A percentile compares a stretch with the other conserved stretches of the same genome.
Evolutionary conservation across 2,329 filamentous ascomycete genomes (phyloP).

Genomic region (Calonectria hongkongensis): DNA sequence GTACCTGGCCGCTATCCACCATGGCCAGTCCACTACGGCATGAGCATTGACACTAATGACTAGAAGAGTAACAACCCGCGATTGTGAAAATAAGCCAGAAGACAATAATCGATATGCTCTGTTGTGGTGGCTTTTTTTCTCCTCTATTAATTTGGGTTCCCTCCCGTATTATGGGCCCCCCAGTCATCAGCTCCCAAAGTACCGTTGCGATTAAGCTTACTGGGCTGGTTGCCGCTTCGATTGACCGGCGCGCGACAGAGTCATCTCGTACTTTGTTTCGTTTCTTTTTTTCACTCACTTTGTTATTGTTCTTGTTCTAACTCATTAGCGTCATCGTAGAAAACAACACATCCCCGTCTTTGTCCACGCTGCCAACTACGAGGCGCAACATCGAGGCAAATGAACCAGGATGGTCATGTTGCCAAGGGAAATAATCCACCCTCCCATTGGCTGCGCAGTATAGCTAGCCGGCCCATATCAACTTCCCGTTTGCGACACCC

Average conservation of each 20-base stretch:
- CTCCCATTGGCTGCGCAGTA: constrained; percentile 27
- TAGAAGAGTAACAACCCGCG: constrained; percentile 17
- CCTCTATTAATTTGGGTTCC: constrained; percentile 25
- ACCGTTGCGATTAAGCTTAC: constrained; percentile 21
- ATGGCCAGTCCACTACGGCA: constrained; percentile 24
- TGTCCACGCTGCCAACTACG: constrained; percentile 10
- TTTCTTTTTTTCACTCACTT: not conserved
- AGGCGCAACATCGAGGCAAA: constrained; percentile 26
- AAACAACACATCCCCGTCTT: constrained; percentile 3
- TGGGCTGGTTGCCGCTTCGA: not conserved
- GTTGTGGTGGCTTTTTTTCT: constrained; percentile 2
- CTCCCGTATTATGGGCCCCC: constrained; percentile 27
- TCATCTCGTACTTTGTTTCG: not conserved
- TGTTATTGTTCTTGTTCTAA: not conserved
- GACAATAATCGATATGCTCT: not conserved
- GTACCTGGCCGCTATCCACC: constrained; percentile 24
- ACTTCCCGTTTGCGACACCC: constrained; percentile 20
- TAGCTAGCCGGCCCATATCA: constrained; percentile 34
- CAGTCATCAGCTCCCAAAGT: constrained; percentile 15
- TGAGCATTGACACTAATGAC: constrained; percentile 36
- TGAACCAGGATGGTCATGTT: constrained; percentile 27
- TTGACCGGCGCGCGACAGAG: not conserved
- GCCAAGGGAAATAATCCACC: constrained; percentile 31
- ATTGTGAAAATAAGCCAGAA: constrained; percentile 23
- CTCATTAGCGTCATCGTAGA: not conserved